Base-by-base conservation (phyloP, 768 basidiomycete genomes). In the Mycena rebaudengoi region DNA sequence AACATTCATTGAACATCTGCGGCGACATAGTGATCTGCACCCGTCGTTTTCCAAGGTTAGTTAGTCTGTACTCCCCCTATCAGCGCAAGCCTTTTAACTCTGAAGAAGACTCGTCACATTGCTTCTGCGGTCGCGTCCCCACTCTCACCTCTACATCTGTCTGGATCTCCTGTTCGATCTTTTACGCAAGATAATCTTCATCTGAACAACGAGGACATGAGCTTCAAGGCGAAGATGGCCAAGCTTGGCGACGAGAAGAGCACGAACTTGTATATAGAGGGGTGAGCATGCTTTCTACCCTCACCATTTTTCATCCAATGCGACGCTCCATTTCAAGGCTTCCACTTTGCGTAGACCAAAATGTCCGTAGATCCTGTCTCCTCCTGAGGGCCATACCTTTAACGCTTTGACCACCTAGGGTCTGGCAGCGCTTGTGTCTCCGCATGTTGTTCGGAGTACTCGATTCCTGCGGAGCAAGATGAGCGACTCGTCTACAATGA, bases 11-110 rank as follows among this genome's bases (percentile, higher is more conserved):
- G 80, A 83, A 30, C 75, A 82, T 7, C 79, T 88, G 48, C 79
- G 85, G 60, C 84, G 83, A 56, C n/a, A n/a, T 40, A 81, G 86
- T 51, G 85, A 88, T 68, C 73, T 88, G 26, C 88, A 88, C 62
- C 87, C 87, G 0, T 86, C 86, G 2, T 86, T 88, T 66, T 88
- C 88, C 60, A 88, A 87, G 77, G 88, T 83, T 4, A 39, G 51
- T 56, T 7, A n/a, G n/a, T n/a, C n/a, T n/a, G n/a, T n/a, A n/a
- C n/a, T n/a, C n/a, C n/a, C n/a, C n/a, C n/a, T n/a, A n/a, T n/a
- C n/a, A n/a, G n/a, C n/a, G n/a, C n/a, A n/a, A n/a, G n/a, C n/a
- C n/a, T n/a, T n/a, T n/a, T n/a, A n/a, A n/a, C n/a, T n/a, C n/a
- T n/a, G n/a, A n/a, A n/a, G n/a, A n/a, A n/a, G n/a, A n/a, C n/a